phyloP scores from a whole-genome alignment of 2,329 filamentous ascomycete species.

The Sarocladiaceae sp. region DNA sequence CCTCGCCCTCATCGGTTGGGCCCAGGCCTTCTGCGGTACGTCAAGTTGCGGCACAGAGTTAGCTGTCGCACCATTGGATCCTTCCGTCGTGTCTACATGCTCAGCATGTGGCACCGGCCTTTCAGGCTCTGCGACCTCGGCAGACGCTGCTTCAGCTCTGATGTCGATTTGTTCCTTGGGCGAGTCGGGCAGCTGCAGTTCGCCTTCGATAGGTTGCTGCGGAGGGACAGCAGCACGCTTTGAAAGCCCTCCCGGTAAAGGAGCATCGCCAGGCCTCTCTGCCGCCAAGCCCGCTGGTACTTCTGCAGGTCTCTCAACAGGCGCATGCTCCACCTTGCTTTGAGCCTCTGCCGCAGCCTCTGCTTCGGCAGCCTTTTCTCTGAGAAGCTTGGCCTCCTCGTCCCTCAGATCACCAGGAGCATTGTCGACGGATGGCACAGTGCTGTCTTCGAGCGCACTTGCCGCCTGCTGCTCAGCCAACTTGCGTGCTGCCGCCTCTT shows the following conservation, averaged over 20 bases:
- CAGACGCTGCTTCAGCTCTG: constrained; percentile 1
- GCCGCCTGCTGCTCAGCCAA: constrained; percentile 13
- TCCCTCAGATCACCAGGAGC: not conserved
- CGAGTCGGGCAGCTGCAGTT: constrained; percentile 23
- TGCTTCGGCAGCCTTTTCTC: constrained; percentile 9
- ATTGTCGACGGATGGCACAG: constrained; percentile 2
- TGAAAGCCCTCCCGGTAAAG: constrained; percentile 1
- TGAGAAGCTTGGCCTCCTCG: constrained; percentile 12
- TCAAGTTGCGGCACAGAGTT: not conserved
- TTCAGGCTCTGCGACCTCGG: not conserved
- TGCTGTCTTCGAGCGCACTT: constrained; percentile 10
- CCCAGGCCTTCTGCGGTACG: constrained; percentile 3
- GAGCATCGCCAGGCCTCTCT: not conserved
- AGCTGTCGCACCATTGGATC: constrained; percentile 1
- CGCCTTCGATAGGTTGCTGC: constrained; percentile 19
- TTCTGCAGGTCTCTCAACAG: not conserved
- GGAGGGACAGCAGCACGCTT: constrained; percentile 16
- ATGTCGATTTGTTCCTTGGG: constrained; percentile 24
- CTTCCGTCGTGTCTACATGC: not conserved
- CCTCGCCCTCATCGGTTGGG: constrained; percentile 13
- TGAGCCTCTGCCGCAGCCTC: not conserved
- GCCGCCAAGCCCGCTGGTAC: not conserved
- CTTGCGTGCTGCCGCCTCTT: constrained; percentile 29
- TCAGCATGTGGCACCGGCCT: not conserved
- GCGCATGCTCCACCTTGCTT: not conserved